Conservation (phyloP, 495 filamentous ascomycete genomes). For the Podospora sp. region DNA sequence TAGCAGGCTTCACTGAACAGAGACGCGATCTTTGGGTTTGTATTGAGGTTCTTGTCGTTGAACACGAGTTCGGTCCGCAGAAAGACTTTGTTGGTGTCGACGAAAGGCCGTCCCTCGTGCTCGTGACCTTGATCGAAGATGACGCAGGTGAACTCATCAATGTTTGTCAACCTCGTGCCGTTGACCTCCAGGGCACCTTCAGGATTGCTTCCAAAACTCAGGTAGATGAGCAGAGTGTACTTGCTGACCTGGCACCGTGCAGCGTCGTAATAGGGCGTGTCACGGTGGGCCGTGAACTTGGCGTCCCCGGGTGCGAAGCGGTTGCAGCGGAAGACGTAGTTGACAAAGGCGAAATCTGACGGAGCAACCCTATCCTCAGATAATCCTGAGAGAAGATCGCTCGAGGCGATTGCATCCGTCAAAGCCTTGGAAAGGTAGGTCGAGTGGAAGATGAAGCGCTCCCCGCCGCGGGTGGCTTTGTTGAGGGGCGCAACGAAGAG, state of each 20-base stretch:
- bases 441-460: slow-evolving; percentile 16
- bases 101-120: slow-evolving; percentile 5
- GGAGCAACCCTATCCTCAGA: not conserved
- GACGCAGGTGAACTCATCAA: not conserved
- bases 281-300: not conserved
- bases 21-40: not conserved
- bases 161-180: not conserved
- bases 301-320: not conserved
- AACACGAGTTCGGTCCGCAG: slow-evolving; percentile 13
- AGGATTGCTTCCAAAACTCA: not conserved
- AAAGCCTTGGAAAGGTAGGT: slow-evolving; percentile 5
- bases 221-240: slow-evolving; percentile 9
- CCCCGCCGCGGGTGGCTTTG: slow-evolving; percentile 1
- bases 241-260: slow-evolving; percentile 8
- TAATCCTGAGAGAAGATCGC: not conserved
- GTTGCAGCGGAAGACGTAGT: slow-evolving; percentile 14
- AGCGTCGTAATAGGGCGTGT: slow-evolving; percentile 10
- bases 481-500: slow-evolving; percentile 12
- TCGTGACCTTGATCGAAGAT: not conserved
- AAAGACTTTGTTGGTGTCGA: slow-evolving; percentile 1
- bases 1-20: slow-evolving; percentile 13
- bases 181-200: not conserved
- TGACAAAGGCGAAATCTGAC: slow-evolving; percentile 3
- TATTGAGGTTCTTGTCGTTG: not conserved
- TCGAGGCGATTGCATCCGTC: not conserved